Conservation (phyloP, 2,329 filamentous ascomycete genomes). For the Ascochyta koolunga region DNA sequence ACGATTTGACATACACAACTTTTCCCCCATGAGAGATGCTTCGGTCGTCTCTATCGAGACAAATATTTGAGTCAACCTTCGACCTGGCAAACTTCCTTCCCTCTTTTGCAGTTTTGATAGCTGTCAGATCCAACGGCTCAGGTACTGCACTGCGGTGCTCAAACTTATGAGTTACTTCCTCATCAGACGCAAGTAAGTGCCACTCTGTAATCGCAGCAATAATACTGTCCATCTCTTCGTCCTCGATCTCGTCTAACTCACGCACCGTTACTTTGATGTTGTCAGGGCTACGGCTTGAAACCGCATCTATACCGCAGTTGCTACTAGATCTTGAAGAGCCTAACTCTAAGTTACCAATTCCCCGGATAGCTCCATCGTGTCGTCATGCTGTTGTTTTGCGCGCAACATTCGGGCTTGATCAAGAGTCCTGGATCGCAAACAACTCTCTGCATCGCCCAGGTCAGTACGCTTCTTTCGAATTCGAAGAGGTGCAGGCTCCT, state of each 20-base stretch:
- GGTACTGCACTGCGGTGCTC: conserved; percentile 9
- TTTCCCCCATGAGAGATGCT: neutral
- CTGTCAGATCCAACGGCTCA: neutral
- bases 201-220: neutral
- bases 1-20: neutral
- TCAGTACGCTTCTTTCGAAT: neutral
- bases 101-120: neutral
- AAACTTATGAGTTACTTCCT: neutral
- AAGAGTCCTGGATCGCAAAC: neutral
- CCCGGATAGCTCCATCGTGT: neutral
- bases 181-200: neutral
- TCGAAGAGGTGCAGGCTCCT: neutral
- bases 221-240: neutral
- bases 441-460: neutral
- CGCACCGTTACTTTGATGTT: neutral
- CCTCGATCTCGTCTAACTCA: neutral
- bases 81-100: neutral
- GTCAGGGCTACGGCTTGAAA: neutral
- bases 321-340: neutral
- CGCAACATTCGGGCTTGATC: neutral
- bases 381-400: conserved; percentile 5
- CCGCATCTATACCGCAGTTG: neutral
- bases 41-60: neutral
- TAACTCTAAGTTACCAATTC: neutral
- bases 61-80: neutral